These are phyloP conservation scores for Teunomyces aglyptinius DNA, from an alignment of 805 yeast genomes.

Conservation along the genomic window DNA sequence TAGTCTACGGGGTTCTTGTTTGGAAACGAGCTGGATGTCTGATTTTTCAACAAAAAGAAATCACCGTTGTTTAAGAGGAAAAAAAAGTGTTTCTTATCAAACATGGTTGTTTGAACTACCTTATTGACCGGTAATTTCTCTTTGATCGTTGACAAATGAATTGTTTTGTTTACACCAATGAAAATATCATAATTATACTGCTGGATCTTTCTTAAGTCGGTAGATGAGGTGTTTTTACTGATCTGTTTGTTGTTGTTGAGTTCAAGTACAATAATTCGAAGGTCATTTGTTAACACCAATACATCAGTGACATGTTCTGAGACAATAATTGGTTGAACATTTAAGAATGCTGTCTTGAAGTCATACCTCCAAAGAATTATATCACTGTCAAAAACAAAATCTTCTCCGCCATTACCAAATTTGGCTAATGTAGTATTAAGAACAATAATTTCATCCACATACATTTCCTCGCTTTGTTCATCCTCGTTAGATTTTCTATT, in stretches of 20 bases:
- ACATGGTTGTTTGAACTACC: conserved; percentile 23
- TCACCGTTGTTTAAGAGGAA: conserved; percentile 40
- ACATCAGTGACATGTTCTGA: conserved; percentile 11
- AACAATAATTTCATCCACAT: conserved; percentile 37
- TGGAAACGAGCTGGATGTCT: conserved; percentile 9
- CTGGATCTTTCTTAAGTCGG: conserved; percentile 3
- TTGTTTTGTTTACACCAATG: conserved; percentile 29
- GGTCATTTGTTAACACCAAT: conserved; percentile 30
- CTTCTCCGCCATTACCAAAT: conserved; percentile 31
- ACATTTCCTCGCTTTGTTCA: conserved; percentile 9
- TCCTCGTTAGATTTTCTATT: conserved; percentile 24
- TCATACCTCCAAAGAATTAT: conserved; percentile 38
- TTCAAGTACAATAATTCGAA: conserved; percentile 27
- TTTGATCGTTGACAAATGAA: conserved; percentile 33
- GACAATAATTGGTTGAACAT: conserved; percentile 14
- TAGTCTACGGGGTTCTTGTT: conserved; percentile 7
- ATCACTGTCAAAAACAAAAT: conserved; percentile 37
- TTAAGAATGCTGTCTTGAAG: conserved; percentile 23
- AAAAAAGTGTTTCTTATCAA: conserved; percentile 32
- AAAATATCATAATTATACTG: conserved; percentile 23
- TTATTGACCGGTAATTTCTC: conserved; percentile 22
- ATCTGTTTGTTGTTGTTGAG: conserved; percentile 12
- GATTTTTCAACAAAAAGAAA: conserved; percentile 35
- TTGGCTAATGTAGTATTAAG: conserved; percentile 30
- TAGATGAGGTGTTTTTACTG: conserved; percentile 6